Percentiles rank a stretch among this genome's conserved stretches.
These are phyloP conservation scores for Trichaptum fuscoviolaceum DNA, from an alignment of 768 basidiomycete species.

Conservation along the genomic window DNA sequence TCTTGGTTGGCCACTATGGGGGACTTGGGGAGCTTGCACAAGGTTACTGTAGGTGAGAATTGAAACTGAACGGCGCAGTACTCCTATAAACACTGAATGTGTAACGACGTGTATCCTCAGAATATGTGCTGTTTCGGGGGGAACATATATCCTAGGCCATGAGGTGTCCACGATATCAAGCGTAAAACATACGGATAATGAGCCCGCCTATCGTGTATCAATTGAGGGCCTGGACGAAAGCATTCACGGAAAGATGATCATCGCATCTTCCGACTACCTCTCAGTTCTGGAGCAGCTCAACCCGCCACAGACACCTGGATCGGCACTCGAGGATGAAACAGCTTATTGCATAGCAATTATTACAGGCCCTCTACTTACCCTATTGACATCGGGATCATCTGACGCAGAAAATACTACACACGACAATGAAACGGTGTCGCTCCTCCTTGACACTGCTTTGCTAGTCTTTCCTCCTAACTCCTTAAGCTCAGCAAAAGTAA, in stretches of 20 bases:
- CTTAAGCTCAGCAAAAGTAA: slow-evolving; percentile 41
- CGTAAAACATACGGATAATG: slow-evolving; percentile 14
- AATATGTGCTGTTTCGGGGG: slow-evolving; percentile 75
- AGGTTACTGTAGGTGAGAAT: slow-evolving; percentile 51
- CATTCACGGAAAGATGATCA: slow-evolving; percentile 48
- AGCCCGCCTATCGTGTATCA: slow-evolving; percentile 35
- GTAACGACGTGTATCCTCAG: slow-evolving; percentile 45
- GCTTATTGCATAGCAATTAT: slow-evolving; percentile 51
- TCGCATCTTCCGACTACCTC: slow-evolving; percentile 38
- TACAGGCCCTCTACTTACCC: slow-evolving; percentile 32
- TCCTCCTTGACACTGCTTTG: slow-evolving; percentile 54
- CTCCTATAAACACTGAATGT: neutral
- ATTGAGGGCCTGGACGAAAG: slow-evolving; percentile 58
- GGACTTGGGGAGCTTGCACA: slow-evolving; percentile 89
- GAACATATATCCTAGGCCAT: slow-evolving; percentile 67
- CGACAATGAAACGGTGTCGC: slow-evolving; percentile 11
- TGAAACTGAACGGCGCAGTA: neutral
- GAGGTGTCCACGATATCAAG: slow-evolving; percentile 26
- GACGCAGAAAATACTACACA: slow-evolving; percentile 16
- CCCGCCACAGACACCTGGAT: slow-evolving; percentile 7
- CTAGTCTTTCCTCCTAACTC: slow-evolving; percentile 73
- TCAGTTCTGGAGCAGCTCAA: neutral
- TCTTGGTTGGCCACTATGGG: slow-evolving; percentile 93
- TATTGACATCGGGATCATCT: slow-evolving; percentile 16
- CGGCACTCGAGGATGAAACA: slow-evolving; percentile 8